These are phyloP conservation scores for Colletotrichum salicis DNA, from an alignment of 2,329 filamentous ascomycete genomes.

Conservation along the genomic window DNA sequence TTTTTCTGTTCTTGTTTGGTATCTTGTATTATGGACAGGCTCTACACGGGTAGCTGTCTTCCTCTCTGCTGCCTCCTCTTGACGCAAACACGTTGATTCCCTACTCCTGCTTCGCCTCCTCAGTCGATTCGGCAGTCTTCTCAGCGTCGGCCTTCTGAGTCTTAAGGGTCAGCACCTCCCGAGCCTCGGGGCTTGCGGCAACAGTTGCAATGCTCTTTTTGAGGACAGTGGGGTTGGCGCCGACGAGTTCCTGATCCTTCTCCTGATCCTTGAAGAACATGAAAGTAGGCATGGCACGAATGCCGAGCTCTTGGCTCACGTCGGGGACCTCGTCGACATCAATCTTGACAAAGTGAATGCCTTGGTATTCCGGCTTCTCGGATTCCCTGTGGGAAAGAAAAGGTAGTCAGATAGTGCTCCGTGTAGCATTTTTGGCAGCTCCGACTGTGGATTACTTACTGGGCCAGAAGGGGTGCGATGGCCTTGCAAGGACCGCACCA, in stretches of 20 bases:
- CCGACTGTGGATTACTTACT: too few species aligned
- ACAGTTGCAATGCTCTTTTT: constrained; percentile 52
- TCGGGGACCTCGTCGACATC: constrained; percentile 87
- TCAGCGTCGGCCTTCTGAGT: background rate
- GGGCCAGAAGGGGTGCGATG: constrained; percentile 75
- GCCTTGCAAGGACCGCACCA: constrained; percentile 98
- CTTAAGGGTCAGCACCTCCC: background rate
- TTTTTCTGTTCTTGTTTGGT: background rate
- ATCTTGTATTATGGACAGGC: background rate
- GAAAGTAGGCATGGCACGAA: constrained; percentile 96
- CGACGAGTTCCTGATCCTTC: constrained; percentile 78
- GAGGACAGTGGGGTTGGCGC: constrained; percentile 81
- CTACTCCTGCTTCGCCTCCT: too few species aligned
- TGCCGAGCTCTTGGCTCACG: constrained; percentile 78
- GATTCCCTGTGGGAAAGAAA: background rate
- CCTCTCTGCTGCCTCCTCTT: too few species aligned
- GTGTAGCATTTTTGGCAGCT: too few species aligned
- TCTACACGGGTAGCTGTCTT: too few species aligned
- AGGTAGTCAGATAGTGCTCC: background rate
- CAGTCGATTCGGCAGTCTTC: too few species aligned
- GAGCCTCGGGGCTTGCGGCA: background rate
- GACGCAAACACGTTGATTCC: too few species aligned
- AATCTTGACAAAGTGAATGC: constrained; percentile 84
- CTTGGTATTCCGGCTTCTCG: constrained; percentile 61
- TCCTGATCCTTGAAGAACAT: constrained; percentile 82